Evolutionary conservation across 139 green algal species (phyloP), one percentile per base, ranked within the genome.

Genomic region (Limnomonas spitsbergensis): DNA sequence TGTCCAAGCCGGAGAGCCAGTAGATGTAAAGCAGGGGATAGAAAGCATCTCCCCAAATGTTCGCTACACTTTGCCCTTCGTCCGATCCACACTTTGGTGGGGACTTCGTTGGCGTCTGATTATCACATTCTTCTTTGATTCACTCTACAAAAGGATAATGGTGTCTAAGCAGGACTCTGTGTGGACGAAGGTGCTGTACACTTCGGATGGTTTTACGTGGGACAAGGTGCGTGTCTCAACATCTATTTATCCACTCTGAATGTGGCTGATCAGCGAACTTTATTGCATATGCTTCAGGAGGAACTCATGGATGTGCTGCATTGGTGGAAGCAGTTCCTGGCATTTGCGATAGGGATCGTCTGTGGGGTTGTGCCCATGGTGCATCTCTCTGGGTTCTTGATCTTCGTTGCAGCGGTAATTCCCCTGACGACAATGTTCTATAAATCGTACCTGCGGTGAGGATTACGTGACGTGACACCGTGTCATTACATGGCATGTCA

Each of bases 111-210:
- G n/a, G n/a, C n/a, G n/a, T n/a, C n/a, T n/a, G n/a, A n/a, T n/a
- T n/a, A n/a, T n/a, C n/a, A n/a, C n/a, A n/a, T n/a, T n/a, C n/a
- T n/a, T n/a, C n/a, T n/a, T n/a, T n/a, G n/a, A n/a, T n/a, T n/a
- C n/a, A n/a, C n/a, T n/a, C n/a, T n/a, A n/a, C n/a, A n/a, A n/a
- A n/a, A n/a, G n/a, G n/a, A 61, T 29, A 29, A 61, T 61, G 47
- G 47, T 61, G 14, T 61, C 47, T 61, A 61, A 14, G 20, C 20
- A 14, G 47, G 47, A 61, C 20, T 61, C 47, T 29, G 20, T 61
- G 20, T 61, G 47, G 47, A 61, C 47, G 47, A 61, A 61, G 47
- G 14, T 61, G 47, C 47, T 61, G 47, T 61, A 61, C 47, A 61
- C 14, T 20, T 61, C 47, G 14, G 47, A 61, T 61, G 20, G 47